Conservation (phyloP, 2,329 filamentous ascomycete species). For the Cladosporium sp. region DNA sequence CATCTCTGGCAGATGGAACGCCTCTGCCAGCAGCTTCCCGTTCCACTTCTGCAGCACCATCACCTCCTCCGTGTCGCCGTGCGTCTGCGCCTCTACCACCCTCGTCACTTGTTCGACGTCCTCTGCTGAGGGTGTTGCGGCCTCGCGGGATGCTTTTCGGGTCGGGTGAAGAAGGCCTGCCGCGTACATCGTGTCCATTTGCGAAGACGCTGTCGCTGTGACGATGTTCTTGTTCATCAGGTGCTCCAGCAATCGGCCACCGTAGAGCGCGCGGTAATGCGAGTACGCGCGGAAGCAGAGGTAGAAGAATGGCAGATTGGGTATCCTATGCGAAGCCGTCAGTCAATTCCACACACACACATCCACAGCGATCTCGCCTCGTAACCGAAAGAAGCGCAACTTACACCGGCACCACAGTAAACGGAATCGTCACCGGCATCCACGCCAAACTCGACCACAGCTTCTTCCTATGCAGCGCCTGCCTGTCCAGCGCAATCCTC, state of each 20-base stretch:
- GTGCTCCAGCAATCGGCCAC: conserved; percentile 78
- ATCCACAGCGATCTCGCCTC: neutral
- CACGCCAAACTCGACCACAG: conserved; percentile 75
- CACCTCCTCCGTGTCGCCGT: conserved; percentile 38
- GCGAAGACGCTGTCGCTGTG: conserved; percentile 56
- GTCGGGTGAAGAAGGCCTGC: conserved; percentile 42
- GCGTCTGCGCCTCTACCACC: conserved; percentile 35
- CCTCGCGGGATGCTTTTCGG: conserved; percentile 34
- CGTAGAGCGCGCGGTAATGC: conserved; percentile 79
- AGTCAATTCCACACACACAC: neutral
- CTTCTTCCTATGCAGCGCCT: conserved; percentile 67
- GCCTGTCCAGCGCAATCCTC: conserved; percentile 70
- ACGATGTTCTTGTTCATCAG: conserved; percentile 69
- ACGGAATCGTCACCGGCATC: conserved; percentile 76
- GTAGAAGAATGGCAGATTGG: conserved; percentile 96
- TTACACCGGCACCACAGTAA: conserved; percentile 80
- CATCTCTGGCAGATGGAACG: conserved; percentile 45
- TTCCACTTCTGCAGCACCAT: conserved; percentile 47
- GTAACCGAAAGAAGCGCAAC: conserved; percentile 26
- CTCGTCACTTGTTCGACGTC: conserved; percentile 35
- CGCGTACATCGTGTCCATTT: conserved; percentile 70
- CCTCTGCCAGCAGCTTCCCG: conserved; percentile 45
- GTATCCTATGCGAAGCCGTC: conserved; percentile 53
- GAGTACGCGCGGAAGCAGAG: conserved; percentile 86
- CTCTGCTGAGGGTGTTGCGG: conserved; percentile 30